Base-by-base conservation (phyloP, 176 grass and related monocot species). In the Cenchrus americanus region DNA sequence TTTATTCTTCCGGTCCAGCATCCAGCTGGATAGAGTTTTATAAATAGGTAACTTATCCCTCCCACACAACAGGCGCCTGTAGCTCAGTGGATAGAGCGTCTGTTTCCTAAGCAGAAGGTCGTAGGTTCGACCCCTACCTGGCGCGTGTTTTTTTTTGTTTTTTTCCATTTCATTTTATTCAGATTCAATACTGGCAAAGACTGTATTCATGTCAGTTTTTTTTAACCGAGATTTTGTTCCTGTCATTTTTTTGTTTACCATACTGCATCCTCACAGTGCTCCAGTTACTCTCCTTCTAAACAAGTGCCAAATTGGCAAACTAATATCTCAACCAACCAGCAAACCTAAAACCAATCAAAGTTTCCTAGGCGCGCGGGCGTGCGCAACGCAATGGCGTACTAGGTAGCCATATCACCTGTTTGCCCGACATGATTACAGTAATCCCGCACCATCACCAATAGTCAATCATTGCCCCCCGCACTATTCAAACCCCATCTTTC, bases 61-160 rank as follows among this genome's bases (percentile, higher is more conserved):
- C 4, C 0, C 0, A 0, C 42, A 1, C 5, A 2, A 1, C 0
- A 18, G 32, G 86, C 89, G 86, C 83, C 86, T 91, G 92, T 94
- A 94, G 92, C 89, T 94, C 89, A 91, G 89, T 91, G 92, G 92
- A 94, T 94, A 91, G 86, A 94, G 86, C 89, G 89, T 94, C 89
- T 94, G 86, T 91, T 91, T 94, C 86, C 94, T 87, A 92, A 96
- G 94, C 88, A 89, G 87, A 97, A 94, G 91, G 90, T 61, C 87
- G 84, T 92, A 94, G 92, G 89, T 94, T 88, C 84, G 89, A 92
- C 84, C 87, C 87, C 87, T 94, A 91, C 86, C 92, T 94, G 86
- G 86, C 81, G 84, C 89, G 89, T 5, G 4, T 14, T 70, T 6
- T 69, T 46, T 19, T 0, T 5, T 43, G 21, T 63, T 30, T 14